A percentile compares a stretch with the other conserved stretches of the same genome.
Evolutionary conservation across 306 rosid genomes (phyloP).

Genomic region (Myrica gale): DNA sequence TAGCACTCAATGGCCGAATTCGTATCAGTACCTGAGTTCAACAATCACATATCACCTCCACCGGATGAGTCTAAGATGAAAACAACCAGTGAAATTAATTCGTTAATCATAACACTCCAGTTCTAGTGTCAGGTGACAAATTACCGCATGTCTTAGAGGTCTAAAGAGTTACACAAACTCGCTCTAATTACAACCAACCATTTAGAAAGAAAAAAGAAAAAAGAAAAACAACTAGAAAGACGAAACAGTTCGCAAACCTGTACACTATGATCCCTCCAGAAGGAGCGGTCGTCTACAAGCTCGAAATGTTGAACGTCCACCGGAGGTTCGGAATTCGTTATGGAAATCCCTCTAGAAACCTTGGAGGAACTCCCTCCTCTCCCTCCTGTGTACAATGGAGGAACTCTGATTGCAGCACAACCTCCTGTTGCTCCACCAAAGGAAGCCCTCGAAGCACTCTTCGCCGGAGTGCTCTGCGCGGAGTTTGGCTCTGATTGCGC

Average conservation of each 20-base stretch:
- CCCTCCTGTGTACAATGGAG: constrained; percentile 30
- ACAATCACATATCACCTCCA: constrained; percentile 27
- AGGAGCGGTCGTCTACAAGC: constrained; percentile 65
- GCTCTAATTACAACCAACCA: not conserved
- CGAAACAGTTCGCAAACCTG: constrained; percentile 48
- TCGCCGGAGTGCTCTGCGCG: constrained; percentile 65
- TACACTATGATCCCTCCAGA: constrained; percentile 89
- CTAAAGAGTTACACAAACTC: too few relatives aligned
- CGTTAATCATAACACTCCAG: not conserved
- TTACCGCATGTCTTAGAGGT: too few relatives aligned
- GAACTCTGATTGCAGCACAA: constrained; percentile 38
- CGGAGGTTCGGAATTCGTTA: constrained; percentile 27
- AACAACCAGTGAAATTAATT: not conserved
- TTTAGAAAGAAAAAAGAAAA: not conserved
- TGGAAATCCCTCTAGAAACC: constrained; percentile 35
- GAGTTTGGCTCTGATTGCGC: constrained; percentile 68
- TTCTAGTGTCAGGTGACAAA: not conserved
- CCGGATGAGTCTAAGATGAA: not conserved
- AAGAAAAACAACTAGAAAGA: not conserved
- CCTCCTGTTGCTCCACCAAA: constrained; percentile 48
- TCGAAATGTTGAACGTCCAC: constrained; percentile 59
- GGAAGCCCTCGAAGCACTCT: constrained; percentile 50
- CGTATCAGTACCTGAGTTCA: constrained; percentile 75
- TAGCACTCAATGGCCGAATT: constrained; percentile 68
- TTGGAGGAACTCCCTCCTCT: constrained; percentile 41